Base-by-base conservation (phyloP, 1,284 basidiomycete species). In the Ceratobasidium papillatum region DNA sequence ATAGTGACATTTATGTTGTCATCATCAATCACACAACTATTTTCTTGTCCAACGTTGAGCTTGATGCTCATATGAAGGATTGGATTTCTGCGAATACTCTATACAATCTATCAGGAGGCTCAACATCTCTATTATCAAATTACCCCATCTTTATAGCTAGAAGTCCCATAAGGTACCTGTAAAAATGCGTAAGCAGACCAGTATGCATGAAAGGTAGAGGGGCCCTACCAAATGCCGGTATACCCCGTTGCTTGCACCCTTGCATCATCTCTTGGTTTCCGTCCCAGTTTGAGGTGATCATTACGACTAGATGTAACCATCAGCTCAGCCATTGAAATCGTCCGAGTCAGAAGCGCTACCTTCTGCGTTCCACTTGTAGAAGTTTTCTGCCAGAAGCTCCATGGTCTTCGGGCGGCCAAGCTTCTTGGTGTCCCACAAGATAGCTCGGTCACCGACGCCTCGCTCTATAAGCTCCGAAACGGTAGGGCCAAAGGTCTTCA, bases 221-320 rank as follows among this genome's bases (percentile, higher is more conserved):
- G 14, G 1, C 4, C 66, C 51, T 63, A 74, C 76, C 77, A 59
- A 76, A 77, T 8, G 69, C 75, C 7, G 77, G 77, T 8, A 78
- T 76, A 5, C 77, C 76, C n/a, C 71, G 61, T 51, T 78, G 88
- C 86, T 91, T 91, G 83, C 91, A 92, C 17, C 91, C 91, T 81
- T 90, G 83, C 86, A 91, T 91, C 77, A 92, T 89, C 80, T 92
- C 90, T 4, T 85, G 83, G 81, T 92, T 92, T 45, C 91, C 91
- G 38, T 87, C 84, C 78, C 87, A 90, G 81, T 92, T 92, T 25
- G 91, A 92, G 19, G 91, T 92, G 80, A 92, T 91, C 81, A 92
- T 91, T 17, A 92, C 89, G 62, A 92, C 91, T 90, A 78, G 51
- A 56, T 77, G 22, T 30, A 11, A 54, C 9, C 51, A 32, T 32